Base-by-base conservation (phyloP, 139 green algal genomes). In the Tetraselmis chui region DNA sequence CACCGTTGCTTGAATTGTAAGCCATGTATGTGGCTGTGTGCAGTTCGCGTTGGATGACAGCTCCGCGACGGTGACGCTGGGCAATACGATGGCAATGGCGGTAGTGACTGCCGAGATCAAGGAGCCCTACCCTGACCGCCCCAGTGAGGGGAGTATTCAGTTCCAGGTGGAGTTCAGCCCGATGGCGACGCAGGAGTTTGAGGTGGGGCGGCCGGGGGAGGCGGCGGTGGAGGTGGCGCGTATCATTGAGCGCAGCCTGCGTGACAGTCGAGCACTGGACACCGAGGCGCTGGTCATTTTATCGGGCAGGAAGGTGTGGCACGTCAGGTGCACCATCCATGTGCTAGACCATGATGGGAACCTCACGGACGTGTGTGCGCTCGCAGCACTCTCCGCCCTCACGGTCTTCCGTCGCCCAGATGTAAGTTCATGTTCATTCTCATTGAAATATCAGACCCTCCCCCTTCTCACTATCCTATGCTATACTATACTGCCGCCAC, bases 201-300 rank as follows among this genome's bases (percentile, higher is more conserved):
- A 95, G 85, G 58, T 86, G 5, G 90, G 90, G 1, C 59, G 86
- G 2, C 87, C 86, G 0, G 81, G 84, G 25, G 87, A 93, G 76
- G 87, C 90, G 2, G 90, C 92, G 1, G 83, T 92, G 1, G 91
- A 97, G 87, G 78, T 98, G 28, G 90, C 82, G 0, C 84, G 90
- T 1, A 79, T 97, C 74, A 59, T 98, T 22, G 95, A 98, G 81
- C 80, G 92, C 0, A 89, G 81, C 1, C 85, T 98, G 29, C 79
- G 88, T 26, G 88, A 95, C 79, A 94, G 85, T 82, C 83, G 89
- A 22, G 95, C 95, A 1, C 82, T 98, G 32, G 95, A 98, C 85
- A 82, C 87, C 31, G 95, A 98, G 87, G 89, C 95, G 27, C 88
- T 98, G 78, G 97, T 92, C 84, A 93, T 98, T 31, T 75, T 95